phyloP scores from a whole-genome alignment of 441 rosid species.

The Jatropha podagrica region DNA sequence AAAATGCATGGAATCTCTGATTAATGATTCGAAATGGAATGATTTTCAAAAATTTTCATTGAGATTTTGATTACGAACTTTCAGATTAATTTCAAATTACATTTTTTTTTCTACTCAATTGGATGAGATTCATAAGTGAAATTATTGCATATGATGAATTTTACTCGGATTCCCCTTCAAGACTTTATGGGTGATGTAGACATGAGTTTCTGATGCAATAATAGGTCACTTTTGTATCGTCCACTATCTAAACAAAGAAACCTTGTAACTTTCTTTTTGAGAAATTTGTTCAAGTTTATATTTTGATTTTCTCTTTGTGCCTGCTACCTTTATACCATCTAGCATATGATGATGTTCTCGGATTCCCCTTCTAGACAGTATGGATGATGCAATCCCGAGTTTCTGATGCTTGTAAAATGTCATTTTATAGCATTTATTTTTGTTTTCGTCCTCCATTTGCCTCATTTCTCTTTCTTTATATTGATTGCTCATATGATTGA shows the following conservation, averaged over 20 bases:
- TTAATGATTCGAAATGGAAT: no score
- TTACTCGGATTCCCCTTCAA: slow-evolving; percentile 71
- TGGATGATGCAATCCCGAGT: slow-evolving; percentile 78
- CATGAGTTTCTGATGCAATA: slow-evolving; percentile 58
- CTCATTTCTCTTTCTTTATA: background rate
- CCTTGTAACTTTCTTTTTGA: background rate
- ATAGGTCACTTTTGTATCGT: background rate
- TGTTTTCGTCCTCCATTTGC: background rate
- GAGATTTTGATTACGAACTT: background rate
- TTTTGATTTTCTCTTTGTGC: background rate
- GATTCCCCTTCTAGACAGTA: slow-evolving; percentile 84
- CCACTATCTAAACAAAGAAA: no score
- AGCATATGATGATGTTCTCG: slow-evolving; percentile 68
- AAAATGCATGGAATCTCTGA: no score
- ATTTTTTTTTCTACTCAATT: background rate
- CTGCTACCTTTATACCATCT: background rate
- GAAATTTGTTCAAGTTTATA: background rate
- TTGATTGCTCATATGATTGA: background rate
- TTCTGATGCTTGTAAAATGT: slow-evolving; percentile 53
- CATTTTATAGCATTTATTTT: background rate
- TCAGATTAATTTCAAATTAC: background rate
- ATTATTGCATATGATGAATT: slow-evolving; percentile 40
- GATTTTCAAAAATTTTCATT: background rate
- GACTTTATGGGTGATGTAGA: slow-evolving; percentile 58
- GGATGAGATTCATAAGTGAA: background rate